These are phyloP conservation scores for Astrothelium macrocarpum DNA, from an alignment of 495 filamentous ascomycete genomes.

Conservation along the genomic window DNA sequence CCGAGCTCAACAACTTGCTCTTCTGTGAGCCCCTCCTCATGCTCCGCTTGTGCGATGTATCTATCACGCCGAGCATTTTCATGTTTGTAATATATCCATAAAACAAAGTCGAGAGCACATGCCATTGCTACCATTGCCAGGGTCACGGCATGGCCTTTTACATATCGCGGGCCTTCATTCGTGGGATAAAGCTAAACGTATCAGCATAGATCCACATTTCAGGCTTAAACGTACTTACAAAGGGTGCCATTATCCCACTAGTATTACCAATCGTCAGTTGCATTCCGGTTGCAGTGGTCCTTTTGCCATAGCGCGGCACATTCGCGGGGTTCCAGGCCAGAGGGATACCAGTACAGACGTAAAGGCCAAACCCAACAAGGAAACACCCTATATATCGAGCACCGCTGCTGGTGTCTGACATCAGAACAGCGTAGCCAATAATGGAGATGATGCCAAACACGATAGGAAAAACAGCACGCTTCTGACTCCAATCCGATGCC, in stretches of 20 bases:
- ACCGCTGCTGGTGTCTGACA: slow-evolving; percentile 47
- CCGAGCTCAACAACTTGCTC: not conserved
- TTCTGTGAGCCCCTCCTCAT: not conserved
- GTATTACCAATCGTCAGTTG: slow-evolving; percentile 62
- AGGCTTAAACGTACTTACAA: slow-evolving; percentile 39
- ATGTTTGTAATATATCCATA: not conserved
- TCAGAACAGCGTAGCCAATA: slow-evolving; percentile 59
- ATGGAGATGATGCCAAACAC: slow-evolving; percentile 49
- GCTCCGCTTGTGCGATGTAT: not conserved
- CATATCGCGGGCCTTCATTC: slow-evolving; percentile 38
- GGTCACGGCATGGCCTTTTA: slow-evolving; percentile 46
- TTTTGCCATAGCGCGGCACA: slow-evolving; percentile 59
- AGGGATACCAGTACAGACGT: slow-evolving; percentile 59
- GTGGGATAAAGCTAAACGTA: slow-evolving; percentile 28
- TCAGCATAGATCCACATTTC: not conserved
- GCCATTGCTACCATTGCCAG: slow-evolving; percentile 44
- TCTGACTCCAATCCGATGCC: slow-evolving; percentile 51
- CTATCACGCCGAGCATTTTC: not conserved
- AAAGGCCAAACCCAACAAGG: slow-evolving; percentile 60
- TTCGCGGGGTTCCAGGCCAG: slow-evolving; percentile 57
- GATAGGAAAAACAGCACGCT: slow-evolving; percentile 51
- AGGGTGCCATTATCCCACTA: slow-evolving; percentile 59
- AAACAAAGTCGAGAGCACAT: slow-evolving; percentile 12
- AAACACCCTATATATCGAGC: slow-evolving; percentile 65
- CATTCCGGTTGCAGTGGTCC: slow-evolving; percentile 58